phyloP scores from a whole-genome alignment of 306 rosid genomes.

The Quercus engelmannii region DNA sequence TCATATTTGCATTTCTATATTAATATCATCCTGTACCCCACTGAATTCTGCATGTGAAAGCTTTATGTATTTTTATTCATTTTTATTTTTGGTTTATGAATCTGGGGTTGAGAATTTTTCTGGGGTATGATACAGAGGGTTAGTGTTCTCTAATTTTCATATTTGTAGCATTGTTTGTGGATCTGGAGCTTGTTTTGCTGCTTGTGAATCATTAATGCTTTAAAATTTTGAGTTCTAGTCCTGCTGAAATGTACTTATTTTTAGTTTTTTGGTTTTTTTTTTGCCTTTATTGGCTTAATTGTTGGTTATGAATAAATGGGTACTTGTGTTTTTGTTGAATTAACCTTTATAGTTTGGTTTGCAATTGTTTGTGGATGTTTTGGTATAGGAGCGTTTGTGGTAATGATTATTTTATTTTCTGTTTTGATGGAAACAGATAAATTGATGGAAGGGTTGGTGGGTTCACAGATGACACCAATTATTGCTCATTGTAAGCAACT shows the following conservation, averaged over 20 bases:
- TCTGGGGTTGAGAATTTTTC: background rate
- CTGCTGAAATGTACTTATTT: background rate
- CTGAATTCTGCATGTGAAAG: background rate
- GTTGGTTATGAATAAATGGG: background rate
- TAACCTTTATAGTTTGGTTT: background rate
- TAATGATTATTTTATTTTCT: background rate
- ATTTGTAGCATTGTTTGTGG: background rate
- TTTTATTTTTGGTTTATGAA: background rate
- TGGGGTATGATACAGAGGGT: background rate
- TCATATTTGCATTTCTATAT: background rate
- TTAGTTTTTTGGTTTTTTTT: background rate
- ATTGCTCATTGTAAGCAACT: conserved; percentile 15
- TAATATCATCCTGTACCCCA: background rate
- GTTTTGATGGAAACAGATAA: conserved; percentile 17
- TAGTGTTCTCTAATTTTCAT: background rate
- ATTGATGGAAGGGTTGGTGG: conserved; percentile 50
- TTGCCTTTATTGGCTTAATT: background rate
- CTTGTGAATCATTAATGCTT: background rate
- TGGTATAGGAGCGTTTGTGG: background rate
- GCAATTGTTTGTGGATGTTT: background rate
- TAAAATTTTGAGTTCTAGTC: background rate
- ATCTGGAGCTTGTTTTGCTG: background rate
- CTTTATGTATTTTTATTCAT: no score
- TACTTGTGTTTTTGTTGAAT: background rate
- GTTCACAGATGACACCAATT: conserved; percentile 32